Percentiles rank a stretch among this genome's conserved stretches.
Evolutionary conservation across 805 yeast species (phyloP).

Genomic region (Teunomyces stri): DNA sequence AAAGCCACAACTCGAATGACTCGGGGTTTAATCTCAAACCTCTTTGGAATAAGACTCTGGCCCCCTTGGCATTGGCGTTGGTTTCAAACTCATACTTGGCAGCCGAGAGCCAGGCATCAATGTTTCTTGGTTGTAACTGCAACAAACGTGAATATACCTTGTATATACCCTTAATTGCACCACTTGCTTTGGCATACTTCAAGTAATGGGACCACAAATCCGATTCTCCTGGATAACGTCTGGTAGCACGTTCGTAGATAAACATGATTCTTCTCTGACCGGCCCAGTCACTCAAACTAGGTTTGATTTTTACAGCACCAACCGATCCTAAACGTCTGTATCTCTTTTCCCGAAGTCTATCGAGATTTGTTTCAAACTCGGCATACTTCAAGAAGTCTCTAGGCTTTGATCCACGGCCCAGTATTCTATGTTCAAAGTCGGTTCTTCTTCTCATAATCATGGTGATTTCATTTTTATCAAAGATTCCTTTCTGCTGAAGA

Average conservation of each 20-base stretch:
- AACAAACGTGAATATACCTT: constrained; percentile 74
- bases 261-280: constrained; percentile 77
- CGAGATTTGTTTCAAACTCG: constrained; percentile 77
- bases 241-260: constrained; percentile 79
- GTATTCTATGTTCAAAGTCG: constrained; percentile 88
- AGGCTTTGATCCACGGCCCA: constrained; percentile 77
- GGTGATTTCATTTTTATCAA: constrained; percentile 77
- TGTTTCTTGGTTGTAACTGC: constrained; percentile 86
- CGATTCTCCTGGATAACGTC: constrained; percentile 74
- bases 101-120: constrained; percentile 90
- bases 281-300: constrained; percentile 82
- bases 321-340: constrained; percentile 56
- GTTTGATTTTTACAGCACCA: constrained; percentile 55
- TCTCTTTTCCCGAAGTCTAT: constrained; percentile 72
- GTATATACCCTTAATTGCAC: constrained; percentile 69
- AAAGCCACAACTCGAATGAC: constrained; percentile 70
- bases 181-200: constrained; percentile 61
- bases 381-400: constrained; percentile 76
- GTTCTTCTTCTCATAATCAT: constrained; percentile 90
- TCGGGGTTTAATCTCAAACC: constrained; percentile 83
- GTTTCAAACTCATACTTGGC: constrained; percentile 91
- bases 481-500: constrained; percentile 73
- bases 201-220: constrained; percentile 78
- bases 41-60: constrained; percentile 81
- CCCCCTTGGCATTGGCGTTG: constrained; percentile 84